Evolutionary conservation across 305 asterid genomes (phyloP).

Genomic region (Stenogyne calaminthoides): DNA sequence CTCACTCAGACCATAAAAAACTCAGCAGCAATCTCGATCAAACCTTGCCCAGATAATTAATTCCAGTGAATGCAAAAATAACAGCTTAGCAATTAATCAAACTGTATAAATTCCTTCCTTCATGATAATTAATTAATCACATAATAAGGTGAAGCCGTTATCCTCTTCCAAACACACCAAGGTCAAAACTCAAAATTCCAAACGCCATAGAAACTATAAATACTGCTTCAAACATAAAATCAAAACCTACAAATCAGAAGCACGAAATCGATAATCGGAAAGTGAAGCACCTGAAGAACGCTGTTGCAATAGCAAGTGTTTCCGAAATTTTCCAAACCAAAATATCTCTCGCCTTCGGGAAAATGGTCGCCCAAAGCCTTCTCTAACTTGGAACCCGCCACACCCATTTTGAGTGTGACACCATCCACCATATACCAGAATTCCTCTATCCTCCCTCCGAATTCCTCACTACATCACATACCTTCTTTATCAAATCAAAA

Average conservation of each 20-base stretch:
- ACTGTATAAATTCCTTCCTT: neutral
- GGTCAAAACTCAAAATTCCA: slow-evolving; percentile 12
- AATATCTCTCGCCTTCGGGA: slow-evolving; percentile 90
- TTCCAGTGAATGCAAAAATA: neutral
- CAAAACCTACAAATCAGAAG: neutral
- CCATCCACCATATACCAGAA: slow-evolving; percentile 65
- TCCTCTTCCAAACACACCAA: neutral
- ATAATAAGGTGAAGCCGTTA: neutral
- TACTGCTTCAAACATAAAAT: neutral
- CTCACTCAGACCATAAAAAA: neutral
- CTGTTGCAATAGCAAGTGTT: slow-evolving; percentile 92
- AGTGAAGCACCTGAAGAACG: slow-evolving; percentile 72
- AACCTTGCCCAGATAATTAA: neutral
- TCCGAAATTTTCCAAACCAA: slow-evolving; percentile 89
- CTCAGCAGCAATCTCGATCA: slow-evolving; percentile 1
- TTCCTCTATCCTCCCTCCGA: slow-evolving; percentile 53
- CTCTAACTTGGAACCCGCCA: slow-evolving; percentile 86
- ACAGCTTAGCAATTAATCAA: neutral
- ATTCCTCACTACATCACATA: slow-evolving; percentile 15
- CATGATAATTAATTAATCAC: neutral
- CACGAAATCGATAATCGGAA: neutral
- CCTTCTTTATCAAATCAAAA: slow-evolving; percentile 12
- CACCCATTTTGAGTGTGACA: slow-evolving; percentile 63
- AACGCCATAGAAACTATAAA: slow-evolving; percentile 10
- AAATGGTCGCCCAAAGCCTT: slow-evolving; percentile 92